Percentiles rank a stretch among this genome's conserved stretches.
These are phyloP conservation scores for Rhododendron kiyosumense DNA, from an alignment of 148 eudicot species.

Conservation along the genomic window DNA sequence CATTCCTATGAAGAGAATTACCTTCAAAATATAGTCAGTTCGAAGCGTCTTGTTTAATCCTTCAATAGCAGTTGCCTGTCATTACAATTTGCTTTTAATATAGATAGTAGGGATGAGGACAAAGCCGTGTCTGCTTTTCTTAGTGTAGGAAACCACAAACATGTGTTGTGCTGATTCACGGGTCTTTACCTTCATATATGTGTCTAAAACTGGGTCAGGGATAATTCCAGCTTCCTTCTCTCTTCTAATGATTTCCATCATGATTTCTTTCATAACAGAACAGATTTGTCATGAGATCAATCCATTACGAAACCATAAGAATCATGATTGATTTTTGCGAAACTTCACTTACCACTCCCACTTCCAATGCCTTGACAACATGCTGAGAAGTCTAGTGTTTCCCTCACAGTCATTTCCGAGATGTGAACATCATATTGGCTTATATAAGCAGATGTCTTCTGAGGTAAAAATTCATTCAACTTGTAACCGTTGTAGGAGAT, in stretches of 20 bases:
- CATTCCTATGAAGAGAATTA: constrained; percentile 11
- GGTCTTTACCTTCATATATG: constrained; percentile 66
- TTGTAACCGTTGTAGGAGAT: constrained; percentile 67
- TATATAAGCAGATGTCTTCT: constrained; percentile 72
- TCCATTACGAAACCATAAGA: neutral
- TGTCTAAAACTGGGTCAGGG: constrained; percentile 74
- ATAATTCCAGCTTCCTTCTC: constrained; percentile 67
- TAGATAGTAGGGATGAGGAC: too few species aligned
- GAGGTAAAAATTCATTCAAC: constrained; percentile 61
- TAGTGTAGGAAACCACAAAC: too few species aligned
- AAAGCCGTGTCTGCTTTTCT: too few species aligned
- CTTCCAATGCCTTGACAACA: constrained; percentile 76
- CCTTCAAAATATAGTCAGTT: constrained; percentile 66
- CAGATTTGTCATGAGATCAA: neutral
- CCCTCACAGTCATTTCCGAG: constrained; percentile 82
- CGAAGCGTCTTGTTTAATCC: constrained; percentile 58
- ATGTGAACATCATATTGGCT: constrained; percentile 81
- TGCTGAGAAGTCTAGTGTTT: constrained; percentile 69
- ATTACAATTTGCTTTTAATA: neutral
- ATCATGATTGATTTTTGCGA: neutral
- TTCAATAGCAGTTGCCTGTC: constrained; percentile 66
- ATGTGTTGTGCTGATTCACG: neutral
- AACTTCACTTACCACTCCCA: constrained; percentile 48
- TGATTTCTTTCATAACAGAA: constrained; percentile 30
- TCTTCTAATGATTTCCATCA: constrained; percentile 59